These are phyloP conservation scores for Blastobotrys elegans DNA, from an alignment of 1,139 yeast genomes.

Conservation along the genomic window DNA sequence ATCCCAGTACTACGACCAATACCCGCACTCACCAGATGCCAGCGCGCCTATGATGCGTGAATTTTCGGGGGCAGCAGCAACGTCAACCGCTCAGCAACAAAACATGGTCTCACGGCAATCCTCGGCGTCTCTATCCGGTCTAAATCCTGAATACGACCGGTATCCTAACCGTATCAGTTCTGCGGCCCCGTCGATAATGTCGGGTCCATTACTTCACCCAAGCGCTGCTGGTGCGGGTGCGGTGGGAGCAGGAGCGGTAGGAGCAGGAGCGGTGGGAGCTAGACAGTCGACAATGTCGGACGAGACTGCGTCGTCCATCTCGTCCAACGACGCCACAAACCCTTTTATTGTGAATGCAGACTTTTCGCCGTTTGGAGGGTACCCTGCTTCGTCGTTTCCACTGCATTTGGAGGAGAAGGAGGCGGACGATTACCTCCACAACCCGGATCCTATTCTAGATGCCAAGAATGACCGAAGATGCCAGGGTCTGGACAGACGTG, in stretches of 20 bases:
- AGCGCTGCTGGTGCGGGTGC: slow-evolving; percentile 13
- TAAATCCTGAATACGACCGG: slow-evolving; percentile 35
- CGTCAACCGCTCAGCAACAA: slow-evolving; percentile 11
- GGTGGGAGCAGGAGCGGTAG: slow-evolving; percentile 13
- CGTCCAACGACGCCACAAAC: slow-evolving; percentile 25
- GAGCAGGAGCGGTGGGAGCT: slow-evolving; percentile 13
- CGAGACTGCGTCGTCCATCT: slow-evolving; percentile 25
- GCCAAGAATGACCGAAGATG: slow-evolving; percentile 65
- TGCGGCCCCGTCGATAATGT: slow-evolving; percentile 29
- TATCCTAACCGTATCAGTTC: slow-evolving; percentile 34
- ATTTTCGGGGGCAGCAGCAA: slow-evolving; percentile 6
- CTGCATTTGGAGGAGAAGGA: slow-evolving; percentile 83
- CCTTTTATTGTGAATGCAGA: slow-evolving; percentile 38
- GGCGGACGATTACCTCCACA: slow-evolving; percentile 85
- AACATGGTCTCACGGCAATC: slow-evolving; percentile 23
- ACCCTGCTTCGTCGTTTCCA: slow-evolving; percentile 85
- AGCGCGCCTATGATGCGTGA: slow-evolving; percentile 13
- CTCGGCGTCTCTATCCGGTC: slow-evolving; percentile 24
- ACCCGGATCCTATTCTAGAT: slow-evolving; percentile 88
- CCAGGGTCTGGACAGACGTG: slow-evolving; percentile 46
- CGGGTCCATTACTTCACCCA: slow-evolving; percentile 19
- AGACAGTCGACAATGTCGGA: slow-evolving; percentile 28
- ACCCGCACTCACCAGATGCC: slow-evolving; percentile 11
- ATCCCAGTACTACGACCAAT: slow-evolving; percentile 11
- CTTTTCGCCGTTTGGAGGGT: slow-evolving; percentile 86